These are phyloP conservation scores for Brettanomyces custersianus DNA, from an alignment of 805 yeast genomes.

Conservation along the genomic window DNA sequence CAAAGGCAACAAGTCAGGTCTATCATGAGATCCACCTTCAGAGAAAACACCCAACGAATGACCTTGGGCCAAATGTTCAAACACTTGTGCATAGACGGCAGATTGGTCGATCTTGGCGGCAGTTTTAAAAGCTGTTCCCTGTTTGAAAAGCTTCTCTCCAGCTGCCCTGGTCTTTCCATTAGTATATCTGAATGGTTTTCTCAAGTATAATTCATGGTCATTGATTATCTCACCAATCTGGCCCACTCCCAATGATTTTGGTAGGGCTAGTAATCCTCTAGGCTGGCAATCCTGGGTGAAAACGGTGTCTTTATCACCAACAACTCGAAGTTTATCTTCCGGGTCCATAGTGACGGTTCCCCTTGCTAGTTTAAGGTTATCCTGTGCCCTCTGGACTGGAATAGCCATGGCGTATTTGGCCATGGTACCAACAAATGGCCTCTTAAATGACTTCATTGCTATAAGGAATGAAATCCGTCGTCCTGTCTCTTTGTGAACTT, in stretches of 20 bases:
- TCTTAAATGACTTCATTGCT: slow-evolving; percentile 42
- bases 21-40: slow-evolving; percentile 97
- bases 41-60: slow-evolving; percentile 91
- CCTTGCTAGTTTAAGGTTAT: slow-evolving; percentile 54
- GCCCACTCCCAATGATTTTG: slow-evolving; percentile 67
- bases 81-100: slow-evolving; percentile 74
- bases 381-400: slow-evolving; percentile 92
- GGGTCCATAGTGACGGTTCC: slow-evolving; percentile 57
- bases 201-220: slow-evolving; percentile 60
- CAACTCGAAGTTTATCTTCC: slow-evolving; percentile 33
- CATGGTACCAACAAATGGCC: slow-evolving; percentile 58
- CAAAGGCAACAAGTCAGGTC: slow-evolving; percentile 83
- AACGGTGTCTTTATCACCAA: slow-evolving; percentile 50
- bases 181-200: slow-evolving; percentile 52
- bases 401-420: slow-evolving; percentile 73
- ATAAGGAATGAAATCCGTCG: slow-evolving; percentile 44
- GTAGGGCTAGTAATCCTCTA: slow-evolving; percentile 67
- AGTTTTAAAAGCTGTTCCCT: slow-evolving; percentile 52
- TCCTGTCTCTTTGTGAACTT: slow-evolving; percentile 45
- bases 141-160: slow-evolving; percentile 30
- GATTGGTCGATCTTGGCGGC: slow-evolving; percentile 86
- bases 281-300: slow-evolving; percentile 56
- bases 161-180: slow-evolving; percentile 31
- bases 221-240: slow-evolving; percentile 60
- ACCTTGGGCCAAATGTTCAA: slow-evolving; percentile 71